Base-by-base conservation (phyloP, 371 early-diverging fungal species). In the Mucor racemosus region DNA sequence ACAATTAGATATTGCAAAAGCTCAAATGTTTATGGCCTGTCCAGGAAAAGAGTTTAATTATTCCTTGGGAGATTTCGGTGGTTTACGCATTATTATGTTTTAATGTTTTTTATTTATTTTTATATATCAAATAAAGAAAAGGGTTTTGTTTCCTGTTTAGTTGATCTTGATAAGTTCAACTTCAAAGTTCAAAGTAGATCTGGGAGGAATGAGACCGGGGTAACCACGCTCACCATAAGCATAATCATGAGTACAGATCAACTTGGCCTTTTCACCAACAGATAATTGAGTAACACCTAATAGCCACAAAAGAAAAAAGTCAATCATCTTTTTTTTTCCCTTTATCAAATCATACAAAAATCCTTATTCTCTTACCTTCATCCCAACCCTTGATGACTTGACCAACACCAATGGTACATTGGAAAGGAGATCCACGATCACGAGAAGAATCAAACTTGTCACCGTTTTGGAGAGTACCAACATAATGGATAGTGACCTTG, bases 381-480 rank as follows among this genome's bases (percentile, higher is more conserved):
- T 86, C 87, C 87, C 87, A 87, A 71, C 96, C 97, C 68, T 82
- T 78, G 83, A 98, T 98, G 75, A 98, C 95, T 69, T 85, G 89
- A n/a, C 96, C 96, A 46, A 94, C 91, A 73, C 98, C 98, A 68
- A 98, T 96, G 38, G 68, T 72, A 84, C 88, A 88, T 19, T 69
- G 73, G 75, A 98, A 97, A 56, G 95, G 92, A 57, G 82, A 39
- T 41, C 83, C 81, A 73, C 97, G 95, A 74, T 94, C 90, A 69
- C 84, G 80, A 61, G 94, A 92, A 66, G 93, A 92, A 76, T 98
- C 98, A 62, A 98, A 98, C 82, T 90, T 84, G 15, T 38, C 72
- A 54, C 97, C 96, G 72, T 90, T 76, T 26, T 62, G 59, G 46
- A 92, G 86, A 60, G 87, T 87, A 50, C 91, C 90, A 65, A 72